Evolutionary conservation across 495 filamentous ascomycete species (phyloP).

Genomic region (Penicillium tannophilum): DNA sequence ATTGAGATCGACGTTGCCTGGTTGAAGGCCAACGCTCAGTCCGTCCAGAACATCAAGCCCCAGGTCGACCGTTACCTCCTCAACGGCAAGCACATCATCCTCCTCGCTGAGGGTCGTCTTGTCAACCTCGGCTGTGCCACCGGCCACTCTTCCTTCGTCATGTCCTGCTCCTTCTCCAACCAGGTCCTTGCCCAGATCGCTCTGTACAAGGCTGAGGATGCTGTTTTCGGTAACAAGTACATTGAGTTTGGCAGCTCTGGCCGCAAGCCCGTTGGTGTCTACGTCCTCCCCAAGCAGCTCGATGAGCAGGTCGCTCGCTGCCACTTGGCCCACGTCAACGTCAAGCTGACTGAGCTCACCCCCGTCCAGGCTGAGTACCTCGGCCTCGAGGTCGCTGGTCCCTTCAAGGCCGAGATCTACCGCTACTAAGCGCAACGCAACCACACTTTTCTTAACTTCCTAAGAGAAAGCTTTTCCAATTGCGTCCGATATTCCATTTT

Average conservation of each 20-base stretch:
- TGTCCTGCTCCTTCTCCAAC: conserved; percentile 99
- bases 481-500: conserved; percentile 42
- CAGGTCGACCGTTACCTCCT: conserved; percentile 98
- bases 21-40: conserved; percentile 94
- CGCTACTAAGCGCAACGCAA: conserved; percentile 49
- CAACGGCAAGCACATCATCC: conserved; percentile 96
- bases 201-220: conserved; percentile 90
- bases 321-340: conserved; percentile 93
- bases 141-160: conserved; percentile 99
- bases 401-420: conserved; percentile 87
- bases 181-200: conserved; percentile 99
- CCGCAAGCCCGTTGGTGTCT: conserved; percentile 90
- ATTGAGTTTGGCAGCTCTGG: conserved; percentile 89
- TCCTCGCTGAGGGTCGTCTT: conserved; percentile 96
- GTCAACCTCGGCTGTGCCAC: conserved; percentile 99
- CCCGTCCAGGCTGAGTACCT: conserved; percentile 92
- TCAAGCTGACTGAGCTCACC: conserved; percentile 83
- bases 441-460: neutral
- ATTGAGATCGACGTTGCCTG: conserved; percentile 99
- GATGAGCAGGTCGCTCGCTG: conserved; percentile 97
- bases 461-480: conserved; percentile 24
- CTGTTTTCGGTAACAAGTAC: conserved; percentile 87
- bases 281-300: conserved; percentile 96
- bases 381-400: conserved; percentile 77
- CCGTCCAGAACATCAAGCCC: conserved; percentile 97